A percentile compares a stretch with the other conserved stretches of the same genome.
These are phyloP conservation scores for Ascomycota sp. DNA, from an alignment of 2,329 filamentous ascomycete species.

Conservation along the genomic window DNA sequence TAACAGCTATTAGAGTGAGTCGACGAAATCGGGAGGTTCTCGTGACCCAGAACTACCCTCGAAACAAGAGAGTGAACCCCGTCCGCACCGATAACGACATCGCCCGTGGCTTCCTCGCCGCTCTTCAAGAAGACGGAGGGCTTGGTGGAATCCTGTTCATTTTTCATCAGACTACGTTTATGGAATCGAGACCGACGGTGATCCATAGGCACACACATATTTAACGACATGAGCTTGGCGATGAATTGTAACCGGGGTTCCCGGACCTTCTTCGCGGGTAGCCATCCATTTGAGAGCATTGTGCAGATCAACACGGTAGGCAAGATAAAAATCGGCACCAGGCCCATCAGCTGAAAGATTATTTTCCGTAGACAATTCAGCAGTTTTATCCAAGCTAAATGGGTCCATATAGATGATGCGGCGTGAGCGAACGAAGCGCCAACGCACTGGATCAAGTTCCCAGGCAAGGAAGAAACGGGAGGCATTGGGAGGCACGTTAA, in stretches of 20 bases:
- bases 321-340: slow-evolving; percentile 13
- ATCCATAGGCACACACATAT: slow-evolving; percentile 5
- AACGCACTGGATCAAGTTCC: slow-evolving; percentile 13
- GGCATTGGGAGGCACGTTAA: slow-evolving; percentile 18
- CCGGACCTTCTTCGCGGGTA: slow-evolving; percentile 7
- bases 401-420: slow-evolving; percentile 7
- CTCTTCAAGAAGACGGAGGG: slow-evolving; percentile 10
- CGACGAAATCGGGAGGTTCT: slow-evolving; percentile 8
- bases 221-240: slow-evolving; percentile 6
- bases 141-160: slow-evolving; percentile 6
- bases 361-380: slow-evolving; percentile 1
- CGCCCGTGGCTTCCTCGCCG: slow-evolving; percentile 10
- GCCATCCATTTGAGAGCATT: slow-evolving; percentile 14
- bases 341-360: slow-evolving; percentile 7
- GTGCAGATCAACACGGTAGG: slow-evolving; percentile 20
- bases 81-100: slow-evolving; percentile 24
- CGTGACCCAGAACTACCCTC: slow-evolving; percentile 8
- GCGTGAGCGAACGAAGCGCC: slow-evolving; percentile 8
- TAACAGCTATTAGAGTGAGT: slow-evolving; percentile 13
- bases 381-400: slow-evolving; percentile 7
- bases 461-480: slow-evolving; percentile 13
- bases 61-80: slow-evolving; percentile 17
- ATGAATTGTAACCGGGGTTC: slow-evolving; percentile 8
- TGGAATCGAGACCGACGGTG: too few relatives aligned
- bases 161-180: too few relatives aligned